A percentile compares a stretch with the other conserved stretches of the same genome.
Conservation (phyloP, 2,329 filamentous ascomycete species). For the Pseudogymnoascus sp. region DNA sequence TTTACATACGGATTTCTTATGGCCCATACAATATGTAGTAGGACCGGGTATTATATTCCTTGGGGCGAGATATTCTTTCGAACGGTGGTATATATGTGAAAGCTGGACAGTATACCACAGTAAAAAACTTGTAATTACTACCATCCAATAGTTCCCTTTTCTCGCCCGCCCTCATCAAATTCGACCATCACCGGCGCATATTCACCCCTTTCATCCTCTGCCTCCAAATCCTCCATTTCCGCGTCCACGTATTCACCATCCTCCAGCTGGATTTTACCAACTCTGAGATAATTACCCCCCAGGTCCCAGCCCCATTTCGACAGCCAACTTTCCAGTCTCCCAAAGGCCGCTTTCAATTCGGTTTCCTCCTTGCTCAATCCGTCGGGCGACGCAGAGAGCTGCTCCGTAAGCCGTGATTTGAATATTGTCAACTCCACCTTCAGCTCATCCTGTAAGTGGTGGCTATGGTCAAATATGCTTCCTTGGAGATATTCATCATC, state of each 20-base stretch:
- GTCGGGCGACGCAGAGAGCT: constrained; percentile 32
- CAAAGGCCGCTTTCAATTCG: constrained; percentile 41
- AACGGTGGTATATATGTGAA: background rate
- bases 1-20: background rate
- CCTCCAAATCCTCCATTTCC: constrained; percentile 43
- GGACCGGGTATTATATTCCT: background rate
- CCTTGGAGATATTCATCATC: constrained; percentile 39
- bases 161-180: constrained; percentile 27
- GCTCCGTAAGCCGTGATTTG: constrained; percentile 45
- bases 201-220: constrained; percentile 39
- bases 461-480: constrained; percentile 32
- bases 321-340: constrained; percentile 40
- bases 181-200: constrained; percentile 29
- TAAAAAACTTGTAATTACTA: constrained; percentile 15
- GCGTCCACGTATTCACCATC: constrained; percentile 44
- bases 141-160: constrained; percentile 26
- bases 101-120: background rate
- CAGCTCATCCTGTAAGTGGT: constrained; percentile 30
- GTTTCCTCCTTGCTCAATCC: constrained; percentile 34
- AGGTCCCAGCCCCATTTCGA: constrained; percentile 49
- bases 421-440: constrained; percentile 45
- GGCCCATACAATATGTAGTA: background rate
- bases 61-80: background rate
- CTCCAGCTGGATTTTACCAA: constrained; percentile 43
- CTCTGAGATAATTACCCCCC: constrained; percentile 40